Base-by-base conservation (phyloP, 176 grass and related monocot genomes). In the Metroxylon sagu region DNA sequence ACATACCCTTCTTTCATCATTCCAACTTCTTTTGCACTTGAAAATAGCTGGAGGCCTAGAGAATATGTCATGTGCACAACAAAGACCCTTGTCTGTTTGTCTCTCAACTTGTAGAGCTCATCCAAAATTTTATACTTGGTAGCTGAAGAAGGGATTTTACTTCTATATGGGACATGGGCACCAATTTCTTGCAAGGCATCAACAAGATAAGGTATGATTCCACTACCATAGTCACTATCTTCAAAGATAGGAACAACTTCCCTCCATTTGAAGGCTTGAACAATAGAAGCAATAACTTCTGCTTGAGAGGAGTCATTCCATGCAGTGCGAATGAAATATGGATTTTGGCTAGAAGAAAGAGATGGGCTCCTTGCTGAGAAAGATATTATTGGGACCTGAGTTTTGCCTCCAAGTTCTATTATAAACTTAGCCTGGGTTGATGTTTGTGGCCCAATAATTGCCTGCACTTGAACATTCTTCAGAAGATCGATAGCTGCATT, bases 251-350 rank as follows among this genome's bases (percentile, higher is more conserved):
- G 82, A 26, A 95, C 50, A 0, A 85, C 66, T 26, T 95, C 89
- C 56, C 81, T 80, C 89, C 89, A 95, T 0, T 69, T 69, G 65
- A 72, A 83, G 57, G 3, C 30, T 26, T 85, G 48, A 53, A 79
- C 73, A 52, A 95, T 55, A 0, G 85, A 85, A 31, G 82, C 79
- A 0, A 95, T 89, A 66, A 61, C 89, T 35, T 74, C 26, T 10
- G 72, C 85, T 74, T 95, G 89, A 5, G 61, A 71, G 3, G 81
- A 72, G 51, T 95, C 81, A 6, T 80, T 83, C 89, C 89, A 95
- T 61, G 71, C 62, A 0, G 85, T 83, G 53, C 72, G 70, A 51
- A 85, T 85, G 69, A 89, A 95, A 35, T 74, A 95, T 57, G 85
- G 85, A 65, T 49, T 85, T 19, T 83, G 85, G 28, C 54, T 63